These are phyloP conservation scores for Tuber umbilicatum DNA, from an alignment of 495 filamentous ascomycete species.

Conservation along the genomic window DNA sequence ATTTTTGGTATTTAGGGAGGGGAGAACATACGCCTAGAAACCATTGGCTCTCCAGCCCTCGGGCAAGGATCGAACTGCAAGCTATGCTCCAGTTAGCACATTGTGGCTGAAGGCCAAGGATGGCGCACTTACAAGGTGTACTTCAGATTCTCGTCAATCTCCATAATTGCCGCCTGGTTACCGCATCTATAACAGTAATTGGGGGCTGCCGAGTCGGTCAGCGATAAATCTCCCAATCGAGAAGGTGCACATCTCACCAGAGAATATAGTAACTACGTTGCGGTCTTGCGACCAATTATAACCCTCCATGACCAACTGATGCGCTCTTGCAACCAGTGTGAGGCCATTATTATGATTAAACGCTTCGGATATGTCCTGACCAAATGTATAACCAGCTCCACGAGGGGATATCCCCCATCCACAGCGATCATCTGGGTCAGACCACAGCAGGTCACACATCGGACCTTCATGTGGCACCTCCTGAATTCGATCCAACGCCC, in stretches of 20 bases:
- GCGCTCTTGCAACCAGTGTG: conserved; percentile 86
- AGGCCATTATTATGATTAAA: conserved; percentile 99
- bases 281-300: conserved; percentile 98
- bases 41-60: conserved; percentile 95
- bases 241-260: conserved; percentile 54
- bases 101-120: neutral
- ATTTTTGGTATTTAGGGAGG: conserved; percentile 8
- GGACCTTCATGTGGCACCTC: conserved; percentile 97
- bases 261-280: conserved; percentile 98
- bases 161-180: conserved; percentile 99
- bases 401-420: conserved; percentile 97
- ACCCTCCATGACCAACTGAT: conserved; percentile 96
- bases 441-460: conserved; percentile 98
- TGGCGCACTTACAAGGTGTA: conserved; percentile 89
- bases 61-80: conserved; percentile 99
- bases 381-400: conserved; percentile 97
- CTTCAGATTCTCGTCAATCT: conserved; percentile 98
- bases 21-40: conserved; percentile 67
- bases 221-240: conserved; percentile 9
- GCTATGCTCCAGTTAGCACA: conserved; percentile 49
- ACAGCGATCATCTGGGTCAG: conserved; percentile 95
- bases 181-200: conserved; percentile 98
- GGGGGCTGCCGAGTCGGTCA: conserved; percentile 56
- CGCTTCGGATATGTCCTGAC: conserved; percentile 97
- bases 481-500: conserved; percentile 90